Conservation (phyloP, 495 filamentous ascomycete genomes). For the Penicillium simplicissimum region DNA sequence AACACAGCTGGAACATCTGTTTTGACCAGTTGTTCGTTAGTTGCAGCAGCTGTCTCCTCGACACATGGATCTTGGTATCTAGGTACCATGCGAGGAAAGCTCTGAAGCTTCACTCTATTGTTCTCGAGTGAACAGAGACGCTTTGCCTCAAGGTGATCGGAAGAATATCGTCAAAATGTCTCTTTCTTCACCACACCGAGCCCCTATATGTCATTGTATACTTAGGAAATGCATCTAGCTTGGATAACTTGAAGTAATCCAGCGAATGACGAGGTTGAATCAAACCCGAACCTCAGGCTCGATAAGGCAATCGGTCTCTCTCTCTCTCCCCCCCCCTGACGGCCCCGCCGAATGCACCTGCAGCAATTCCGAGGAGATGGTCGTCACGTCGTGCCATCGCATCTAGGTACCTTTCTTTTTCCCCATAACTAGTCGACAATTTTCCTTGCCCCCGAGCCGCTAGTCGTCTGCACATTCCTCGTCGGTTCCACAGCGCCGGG, state of each 20-base stretch:
- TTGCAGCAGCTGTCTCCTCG: not conserved
- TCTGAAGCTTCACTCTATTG: not conserved
- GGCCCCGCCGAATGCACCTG: not conserved
- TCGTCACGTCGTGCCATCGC: not conserved
- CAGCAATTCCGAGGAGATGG: constrained; percentile 9
- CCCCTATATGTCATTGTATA: not conserved
- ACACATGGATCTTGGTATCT: not conserved
- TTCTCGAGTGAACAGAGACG: not conserved
- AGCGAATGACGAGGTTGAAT: not conserved
- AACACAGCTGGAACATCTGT: not conserved
- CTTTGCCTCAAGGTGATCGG: not conserved
- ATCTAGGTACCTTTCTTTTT: constrained; percentile 2
- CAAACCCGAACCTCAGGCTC: not conserved
- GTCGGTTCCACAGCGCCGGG: not conserved
- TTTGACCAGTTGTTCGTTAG: not conserved
- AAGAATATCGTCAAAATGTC: not conserved
- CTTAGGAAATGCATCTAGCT: not conserved
- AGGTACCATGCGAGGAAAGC: not conserved
- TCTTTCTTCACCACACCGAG: not conserved
- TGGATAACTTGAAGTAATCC: not conserved
- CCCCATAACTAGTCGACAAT: constrained; percentile 1
- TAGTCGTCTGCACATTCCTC: constrained; percentile 1
- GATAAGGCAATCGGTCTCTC: constrained; percentile 1
- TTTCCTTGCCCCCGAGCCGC: not conserved
- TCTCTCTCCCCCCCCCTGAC: too few relatives aligned